A percentile compares a stretch with the other conserved stretches of the same genome.
phyloP scores from a whole-genome alignment of 352 stramenopile species.

The Phytophthora pseudosyringae region DNA sequence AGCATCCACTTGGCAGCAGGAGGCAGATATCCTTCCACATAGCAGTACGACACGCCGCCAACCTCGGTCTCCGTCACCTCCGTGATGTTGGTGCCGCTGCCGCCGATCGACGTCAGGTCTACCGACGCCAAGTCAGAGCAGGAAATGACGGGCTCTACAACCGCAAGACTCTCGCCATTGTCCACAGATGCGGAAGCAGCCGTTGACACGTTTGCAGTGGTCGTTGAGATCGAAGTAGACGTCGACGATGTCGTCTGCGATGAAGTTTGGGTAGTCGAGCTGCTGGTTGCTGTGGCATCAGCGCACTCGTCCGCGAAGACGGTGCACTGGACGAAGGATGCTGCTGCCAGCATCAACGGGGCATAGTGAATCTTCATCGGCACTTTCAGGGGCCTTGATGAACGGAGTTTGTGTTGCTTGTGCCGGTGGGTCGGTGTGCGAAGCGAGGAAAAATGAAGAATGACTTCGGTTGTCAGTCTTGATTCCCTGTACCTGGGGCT shows the following conservation, averaged over 20 bases:
- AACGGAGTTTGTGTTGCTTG: background rate
- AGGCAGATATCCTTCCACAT: constrained; percentile 36
- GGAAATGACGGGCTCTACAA: constrained; percentile 26
- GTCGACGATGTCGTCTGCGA: background rate
- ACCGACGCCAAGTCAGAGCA: constrained; percentile 32
- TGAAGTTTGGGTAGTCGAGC: constrained; percentile 8
- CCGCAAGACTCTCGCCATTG: constrained; percentile 27
- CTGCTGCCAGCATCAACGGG: constrained; percentile 1
- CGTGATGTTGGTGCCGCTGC: constrained; percentile 30
- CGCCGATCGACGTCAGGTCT: constrained; percentile 32
- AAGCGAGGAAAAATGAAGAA: constrained; percentile 1
- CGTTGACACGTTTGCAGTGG: background rate
- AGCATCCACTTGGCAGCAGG: constrained; percentile 40
- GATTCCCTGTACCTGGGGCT: background rate
- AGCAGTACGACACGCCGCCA: constrained; percentile 39
- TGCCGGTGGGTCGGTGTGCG: background rate
- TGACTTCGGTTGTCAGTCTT: background rate
- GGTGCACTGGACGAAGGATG: constrained; percentile 5
- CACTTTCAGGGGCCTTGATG: background rate
- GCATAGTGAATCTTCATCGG: constrained; percentile 21
- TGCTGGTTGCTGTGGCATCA: constrained; percentile 8
- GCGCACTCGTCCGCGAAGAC: constrained; percentile 24
- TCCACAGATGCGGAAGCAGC: constrained; percentile 7
- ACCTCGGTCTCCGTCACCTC: constrained; percentile 29
- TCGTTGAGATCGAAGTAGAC: background rate